phyloP scores from a whole-genome alignment of 2,329 filamentous ascomycete genomes.

The Sordariomycetes sp. region DNA sequence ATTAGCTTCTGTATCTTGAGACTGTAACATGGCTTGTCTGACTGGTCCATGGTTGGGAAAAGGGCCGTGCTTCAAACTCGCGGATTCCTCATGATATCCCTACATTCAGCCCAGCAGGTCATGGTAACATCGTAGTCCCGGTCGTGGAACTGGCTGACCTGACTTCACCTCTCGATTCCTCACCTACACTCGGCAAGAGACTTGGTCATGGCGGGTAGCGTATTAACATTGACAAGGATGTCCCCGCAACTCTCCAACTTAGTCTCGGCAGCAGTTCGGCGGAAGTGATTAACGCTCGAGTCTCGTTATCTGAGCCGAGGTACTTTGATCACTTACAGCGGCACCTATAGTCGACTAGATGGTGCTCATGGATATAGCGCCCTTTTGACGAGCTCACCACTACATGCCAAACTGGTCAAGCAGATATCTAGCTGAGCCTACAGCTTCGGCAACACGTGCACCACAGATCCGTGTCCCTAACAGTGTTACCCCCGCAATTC shows the following conservation, averaged over 20 bases:
- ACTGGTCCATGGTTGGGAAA: too few species aligned
- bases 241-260: slow-evolving; percentile 2
- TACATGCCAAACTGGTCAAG: background rate
- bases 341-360: slow-evolving; percentile 5
- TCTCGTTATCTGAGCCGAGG: background rate
- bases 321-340: background rate
- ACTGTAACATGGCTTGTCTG: too few species aligned
- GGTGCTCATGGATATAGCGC: slow-evolving; percentile 3
- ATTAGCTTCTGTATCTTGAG: background rate
- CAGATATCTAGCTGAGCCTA: too few species aligned
- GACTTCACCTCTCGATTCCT: background rate
- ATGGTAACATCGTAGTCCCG: slow-evolving; percentile 4
- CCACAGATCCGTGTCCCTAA: too few species aligned
- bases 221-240: background rate
- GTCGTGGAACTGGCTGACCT: slow-evolving; percentile 4
- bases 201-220: background rate
- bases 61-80: background rate
- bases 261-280: background rate
- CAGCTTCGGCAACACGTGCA: too few species aligned
- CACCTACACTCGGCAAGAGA: slow-evolving; percentile 6
- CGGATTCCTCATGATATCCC: background rate
- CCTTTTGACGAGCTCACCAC: slow-evolving; percentile 1
- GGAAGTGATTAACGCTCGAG: background rate
- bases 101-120: slow-evolving; percentile 4
- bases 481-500: too few species aligned